Percentiles rank a stretch among this genome's conserved stretches.
Conservation (phyloP, 306 rosid genomes). For the Castanea sativa region DNA sequence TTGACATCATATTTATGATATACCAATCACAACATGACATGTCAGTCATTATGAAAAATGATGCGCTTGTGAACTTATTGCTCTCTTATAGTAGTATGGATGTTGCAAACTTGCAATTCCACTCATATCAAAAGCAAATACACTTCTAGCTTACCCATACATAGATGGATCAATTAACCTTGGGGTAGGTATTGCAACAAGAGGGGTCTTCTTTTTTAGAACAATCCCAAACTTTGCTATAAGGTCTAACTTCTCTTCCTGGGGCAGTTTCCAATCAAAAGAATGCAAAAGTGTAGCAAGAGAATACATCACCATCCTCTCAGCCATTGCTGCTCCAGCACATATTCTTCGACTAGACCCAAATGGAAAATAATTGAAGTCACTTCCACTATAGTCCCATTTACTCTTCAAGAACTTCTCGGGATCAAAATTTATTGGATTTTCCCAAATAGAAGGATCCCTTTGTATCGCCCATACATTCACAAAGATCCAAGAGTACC, state of each 20-base stretch:
- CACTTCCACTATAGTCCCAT: slow-evolving; percentile 27
- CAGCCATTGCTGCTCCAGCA: slow-evolving; percentile 75
- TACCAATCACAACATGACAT: too few species aligned
- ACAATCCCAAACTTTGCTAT: slow-evolving; percentile 4
- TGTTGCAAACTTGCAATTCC: background rate
- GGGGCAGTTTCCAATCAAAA: slow-evolving; percentile 57
- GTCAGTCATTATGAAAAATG: too few species aligned
- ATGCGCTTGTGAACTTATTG: too few species aligned
- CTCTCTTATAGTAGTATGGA: too few species aligned
- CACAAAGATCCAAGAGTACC: too few species aligned
- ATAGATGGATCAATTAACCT: slow-evolving; percentile 41
- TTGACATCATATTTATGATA: too few species aligned
- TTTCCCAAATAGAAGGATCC: slow-evolving; percentile 36
- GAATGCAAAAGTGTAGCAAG: slow-evolving; percentile 62
- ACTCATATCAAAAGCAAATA: background rate
- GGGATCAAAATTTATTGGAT: slow-evolving; percentile 60
- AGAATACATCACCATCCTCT: slow-evolving; percentile 54
- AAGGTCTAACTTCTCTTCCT: slow-evolving; percentile 40
- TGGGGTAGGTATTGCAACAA: slow-evolving; percentile 54
- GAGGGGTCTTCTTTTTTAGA: slow-evolving; percentile 50
- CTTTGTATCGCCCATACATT: too few species aligned
- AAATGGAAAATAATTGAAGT: background rate
- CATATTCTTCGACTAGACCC: slow-evolving; percentile 81
- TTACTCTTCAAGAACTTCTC: slow-evolving; percentile 43
- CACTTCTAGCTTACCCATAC: slow-evolving; percentile 16